Percentiles rank a stretch among this genome's conserved stretches.
These are phyloP conservation scores for Gossypium longicalyx DNA, from an alignment of 345 rosid species.

Conservation along the genomic window DNA sequence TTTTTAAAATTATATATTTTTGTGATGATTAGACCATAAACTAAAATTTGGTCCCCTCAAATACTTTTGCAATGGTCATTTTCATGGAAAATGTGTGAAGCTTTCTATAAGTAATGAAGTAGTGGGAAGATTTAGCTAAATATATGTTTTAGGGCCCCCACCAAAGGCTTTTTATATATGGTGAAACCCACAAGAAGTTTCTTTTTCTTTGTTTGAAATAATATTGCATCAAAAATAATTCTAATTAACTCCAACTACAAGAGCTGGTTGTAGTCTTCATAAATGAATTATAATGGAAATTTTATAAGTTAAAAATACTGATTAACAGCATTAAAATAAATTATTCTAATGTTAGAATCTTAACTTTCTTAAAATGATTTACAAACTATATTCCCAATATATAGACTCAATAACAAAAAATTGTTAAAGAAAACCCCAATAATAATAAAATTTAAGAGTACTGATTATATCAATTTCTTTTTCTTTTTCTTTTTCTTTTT, in stretches of 20 bases:
- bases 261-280: no score
- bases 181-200: not conserved
- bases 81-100: constrained; percentile 28
- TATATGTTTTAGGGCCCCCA: constrained; percentile 6
- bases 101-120: constrained; percentile 6
- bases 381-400: not conserved
- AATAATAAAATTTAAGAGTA: no score
- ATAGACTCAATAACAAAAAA: not conserved
- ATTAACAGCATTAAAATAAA: no score
- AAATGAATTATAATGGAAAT: no score
- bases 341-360: not conserved
- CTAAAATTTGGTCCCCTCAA: not conserved
- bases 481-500: no score
- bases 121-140: constrained; percentile 19
- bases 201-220: no score
- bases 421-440: no score
- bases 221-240: no score
- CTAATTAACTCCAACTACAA: no score
- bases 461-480: no score
- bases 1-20: not conserved
- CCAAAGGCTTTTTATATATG: not conserved
- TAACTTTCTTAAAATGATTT: not conserved
- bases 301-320: no score
- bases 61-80: constrained; percentile 16
- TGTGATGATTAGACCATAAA: not conserved